These are phyloP conservation scores for Spathaspora passalidarum DNA, from an alignment of 805 yeast species.

Conservation along the genomic window DNA sequence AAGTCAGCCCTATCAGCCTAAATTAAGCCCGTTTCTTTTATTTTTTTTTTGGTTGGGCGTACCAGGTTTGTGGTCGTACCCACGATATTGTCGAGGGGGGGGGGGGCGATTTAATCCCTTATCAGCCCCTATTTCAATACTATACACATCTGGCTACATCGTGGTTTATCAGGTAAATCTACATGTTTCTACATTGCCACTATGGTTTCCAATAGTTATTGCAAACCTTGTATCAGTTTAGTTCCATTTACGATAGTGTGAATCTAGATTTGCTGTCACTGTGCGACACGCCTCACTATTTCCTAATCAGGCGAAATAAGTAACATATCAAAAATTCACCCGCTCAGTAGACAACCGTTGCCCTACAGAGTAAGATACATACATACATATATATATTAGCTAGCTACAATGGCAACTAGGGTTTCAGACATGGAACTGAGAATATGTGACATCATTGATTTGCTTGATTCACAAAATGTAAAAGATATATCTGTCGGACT, in stretches of 20 bases:
- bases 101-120: background rate
- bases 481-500: slow-evolving; percentile 12
- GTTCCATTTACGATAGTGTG: background rate
- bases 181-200: no score
- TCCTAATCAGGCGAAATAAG: background rate
- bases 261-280: background rate
- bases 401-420: background rate
- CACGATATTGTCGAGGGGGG: background rate
- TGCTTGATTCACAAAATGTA: slow-evolving; percentile 11
- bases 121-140: no score
- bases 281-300: background rate
- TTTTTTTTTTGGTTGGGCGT: background rate
- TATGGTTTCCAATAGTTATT: no score
- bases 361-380: no score
- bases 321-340: background rate
- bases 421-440: slow-evolving; percentile 8
- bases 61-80: no score
- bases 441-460: slow-evolving; percentile 13
- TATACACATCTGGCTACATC: no score
- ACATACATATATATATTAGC: no score
- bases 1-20: background rate
- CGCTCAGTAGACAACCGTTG: no score
- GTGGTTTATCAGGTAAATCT: no score
- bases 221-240: background rate
- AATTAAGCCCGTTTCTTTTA: background rate